Conservation (phyloP, 2,329 filamentous ascomycete genomes). For the Calonectria pauciramosa region DNA sequence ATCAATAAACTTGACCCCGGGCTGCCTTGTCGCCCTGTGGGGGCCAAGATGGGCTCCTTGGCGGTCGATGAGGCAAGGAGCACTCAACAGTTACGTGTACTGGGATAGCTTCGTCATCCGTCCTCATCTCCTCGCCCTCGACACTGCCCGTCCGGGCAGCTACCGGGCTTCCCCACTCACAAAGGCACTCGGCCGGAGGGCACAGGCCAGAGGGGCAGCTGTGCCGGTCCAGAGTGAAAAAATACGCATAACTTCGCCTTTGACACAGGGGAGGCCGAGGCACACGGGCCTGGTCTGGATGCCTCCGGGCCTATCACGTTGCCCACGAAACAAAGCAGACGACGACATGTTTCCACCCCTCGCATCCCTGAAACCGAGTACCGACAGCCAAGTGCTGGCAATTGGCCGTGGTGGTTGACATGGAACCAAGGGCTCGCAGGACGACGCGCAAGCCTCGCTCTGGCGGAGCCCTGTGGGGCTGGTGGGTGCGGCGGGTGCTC, state of each 20-base stretch:
- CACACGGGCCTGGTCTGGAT: background rate
- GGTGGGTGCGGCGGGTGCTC: conserved; percentile 1
- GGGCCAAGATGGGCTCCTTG: background rate
- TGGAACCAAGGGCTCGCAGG: conserved; percentile 4
- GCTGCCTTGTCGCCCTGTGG: background rate
- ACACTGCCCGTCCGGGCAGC: conserved; percentile 3
- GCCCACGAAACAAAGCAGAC: conserved; percentile 21
- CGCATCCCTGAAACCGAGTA: conserved; percentile 20
- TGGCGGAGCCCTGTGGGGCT: conserved; percentile 1
- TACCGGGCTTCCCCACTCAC: background rate
- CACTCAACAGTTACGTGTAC: conserved; percentile 22
- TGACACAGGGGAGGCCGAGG: background rate
- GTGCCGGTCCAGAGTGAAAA: background rate
- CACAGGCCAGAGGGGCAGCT: background rate
- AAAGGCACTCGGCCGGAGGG: conserved; percentile 3
- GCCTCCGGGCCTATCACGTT: conserved; percentile 12
- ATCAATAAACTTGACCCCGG: conserved; percentile 2
- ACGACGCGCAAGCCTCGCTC: conserved; percentile 26
- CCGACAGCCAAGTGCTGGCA: background rate
- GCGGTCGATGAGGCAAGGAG: conserved; percentile 1
- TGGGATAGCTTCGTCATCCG: conserved; percentile 21
- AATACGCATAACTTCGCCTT: conserved; percentile 12
- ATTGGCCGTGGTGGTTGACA: conserved; percentile 13
- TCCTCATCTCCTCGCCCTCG: background rate
- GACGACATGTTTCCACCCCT: background rate